phyloP scores from a whole-genome alignment of 768 basidiomycete genomes.

The Ramaria sp. region DNA sequence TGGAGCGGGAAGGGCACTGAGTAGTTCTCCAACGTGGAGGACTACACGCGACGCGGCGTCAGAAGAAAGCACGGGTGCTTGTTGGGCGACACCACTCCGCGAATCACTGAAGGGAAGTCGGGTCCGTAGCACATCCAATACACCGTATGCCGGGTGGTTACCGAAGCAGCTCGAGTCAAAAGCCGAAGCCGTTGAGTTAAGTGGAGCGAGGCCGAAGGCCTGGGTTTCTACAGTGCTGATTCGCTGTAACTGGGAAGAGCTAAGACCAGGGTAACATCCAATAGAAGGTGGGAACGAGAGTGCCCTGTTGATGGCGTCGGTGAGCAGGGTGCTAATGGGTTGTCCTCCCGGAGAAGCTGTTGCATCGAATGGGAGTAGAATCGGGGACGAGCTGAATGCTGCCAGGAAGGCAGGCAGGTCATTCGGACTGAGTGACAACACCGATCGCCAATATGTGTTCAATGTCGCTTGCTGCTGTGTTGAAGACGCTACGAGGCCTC shows the following conservation, averaged over 20 bases:
- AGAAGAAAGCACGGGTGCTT: slow-evolving; percentile 38
- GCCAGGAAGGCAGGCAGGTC: slow-evolving; percentile 39
- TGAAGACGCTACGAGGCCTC: slow-evolving; percentile 37
- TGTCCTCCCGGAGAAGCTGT: slow-evolving; percentile 19
- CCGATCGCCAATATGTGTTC: slow-evolving; percentile 42
- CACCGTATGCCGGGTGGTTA: slow-evolving; percentile 51
- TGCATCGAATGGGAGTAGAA: slow-evolving; percentile 51
- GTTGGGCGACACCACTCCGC: slow-evolving; percentile 30
- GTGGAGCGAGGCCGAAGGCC: slow-evolving; percentile 38
- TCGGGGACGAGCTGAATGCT: slow-evolving; percentile 33
- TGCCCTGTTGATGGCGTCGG: slow-evolving; percentile 19
- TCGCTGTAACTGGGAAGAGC: slow-evolving; percentile 25
- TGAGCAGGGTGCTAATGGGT: slow-evolving; percentile 30
- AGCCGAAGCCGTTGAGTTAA: slow-evolving; percentile 18
- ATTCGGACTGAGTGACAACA: slow-evolving; percentile 33
- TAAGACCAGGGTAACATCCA: slow-evolving; percentile 49
- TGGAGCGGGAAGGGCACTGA: slow-evolving; percentile 37
- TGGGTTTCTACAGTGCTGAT: slow-evolving; percentile 39
- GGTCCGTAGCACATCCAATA: slow-evolving; percentile 45
- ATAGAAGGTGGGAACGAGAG: slow-evolving; percentile 47
- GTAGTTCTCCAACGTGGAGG: slow-evolving; percentile 38
- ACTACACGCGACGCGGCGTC: slow-evolving; percentile 38
- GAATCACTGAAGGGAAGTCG: slow-evolving; percentile 47
- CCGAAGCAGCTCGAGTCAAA: slow-evolving; percentile 45
- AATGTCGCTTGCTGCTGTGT: slow-evolving; percentile 39